Percentiles rank a stretch among this genome's conserved stretches.
phyloP scores from a whole-genome alignment of 306 rosid genomes.

The Quercus glauca region DNA sequence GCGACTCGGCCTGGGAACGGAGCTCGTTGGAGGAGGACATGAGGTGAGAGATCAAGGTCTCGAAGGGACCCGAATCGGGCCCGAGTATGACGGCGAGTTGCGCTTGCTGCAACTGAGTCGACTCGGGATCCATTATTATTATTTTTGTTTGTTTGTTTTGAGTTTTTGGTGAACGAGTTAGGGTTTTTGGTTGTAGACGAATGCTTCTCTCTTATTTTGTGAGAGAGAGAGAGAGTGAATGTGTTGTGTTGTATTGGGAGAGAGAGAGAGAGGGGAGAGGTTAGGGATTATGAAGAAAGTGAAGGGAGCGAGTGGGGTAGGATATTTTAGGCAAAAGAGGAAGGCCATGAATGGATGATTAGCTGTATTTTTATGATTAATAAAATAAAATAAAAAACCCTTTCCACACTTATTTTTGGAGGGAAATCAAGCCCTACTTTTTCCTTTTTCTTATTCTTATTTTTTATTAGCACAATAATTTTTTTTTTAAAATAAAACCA shows the following conservation, averaged over 20 bases:
- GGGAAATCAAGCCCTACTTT: not conserved
- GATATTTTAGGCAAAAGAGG: not conserved
- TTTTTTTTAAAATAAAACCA: too few species aligned
- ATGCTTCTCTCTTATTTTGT: not conserved
- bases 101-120: slow-evolving; percentile 80
- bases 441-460: not conserved
- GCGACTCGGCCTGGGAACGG: slow-evolving; percentile 79
- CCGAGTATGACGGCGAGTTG: slow-evolving; percentile 87
- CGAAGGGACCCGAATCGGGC: slow-evolving; percentile 71
- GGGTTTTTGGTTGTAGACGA: slow-evolving; percentile 26
- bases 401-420: not conserved
- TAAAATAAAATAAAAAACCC: too few species aligned
- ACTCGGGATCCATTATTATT: slow-evolving; percentile 54
- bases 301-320: not conserved
- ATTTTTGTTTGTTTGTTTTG: too few species aligned
- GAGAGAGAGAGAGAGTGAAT: not conserved
- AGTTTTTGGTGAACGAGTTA: slow-evolving; percentile 9
- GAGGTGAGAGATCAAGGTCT: slow-evolving; percentile 83
- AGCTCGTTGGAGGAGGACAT: slow-evolving; percentile 91
- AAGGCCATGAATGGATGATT: not conserved
- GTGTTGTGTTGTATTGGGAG: not conserved
- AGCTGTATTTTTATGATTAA: slow-evolving; percentile 10
- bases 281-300: not conserved
- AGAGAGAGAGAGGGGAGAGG: not conserved
- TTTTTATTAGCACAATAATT: not conserved